Conservation (phyloP, 2,329 filamentous ascomycete genomes). For the Elsinoe necatrix region DNA sequence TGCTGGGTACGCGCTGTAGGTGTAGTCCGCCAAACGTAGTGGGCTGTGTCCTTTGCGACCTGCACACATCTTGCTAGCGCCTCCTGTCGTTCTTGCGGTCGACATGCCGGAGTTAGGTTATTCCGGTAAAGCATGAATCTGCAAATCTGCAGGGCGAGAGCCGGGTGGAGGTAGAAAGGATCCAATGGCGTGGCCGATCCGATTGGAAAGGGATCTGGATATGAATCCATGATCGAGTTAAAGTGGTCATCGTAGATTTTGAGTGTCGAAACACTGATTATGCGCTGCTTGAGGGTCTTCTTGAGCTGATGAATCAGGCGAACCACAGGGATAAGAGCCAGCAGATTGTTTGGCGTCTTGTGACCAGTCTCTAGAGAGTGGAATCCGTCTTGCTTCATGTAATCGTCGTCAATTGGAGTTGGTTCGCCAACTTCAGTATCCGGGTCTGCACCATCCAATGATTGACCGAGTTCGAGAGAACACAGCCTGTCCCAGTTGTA, state of each 20-base stretch:
- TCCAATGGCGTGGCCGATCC: slow-evolving; percentile 60
- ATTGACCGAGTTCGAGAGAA: slow-evolving; percentile 70
- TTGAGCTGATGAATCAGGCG: slow-evolving; percentile 67
- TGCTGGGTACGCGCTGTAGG: slow-evolving; percentile 24
- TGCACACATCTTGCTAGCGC: slow-evolving; percentile 71
- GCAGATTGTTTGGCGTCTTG: slow-evolving; percentile 58
- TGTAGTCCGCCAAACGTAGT: slow-evolving; percentile 56
- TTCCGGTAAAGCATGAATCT: slow-evolving; percentile 82
- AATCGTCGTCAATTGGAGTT: slow-evolving; percentile 70
- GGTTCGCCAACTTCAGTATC: slow-evolving; percentile 83
- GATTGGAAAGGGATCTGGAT: slow-evolving; percentile 66
- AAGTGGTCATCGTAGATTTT: slow-evolving; percentile 78
- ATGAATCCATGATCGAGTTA: slow-evolving; percentile 61
- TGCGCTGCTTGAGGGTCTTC: slow-evolving; percentile 59
- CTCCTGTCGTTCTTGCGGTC: slow-evolving; percentile 54
- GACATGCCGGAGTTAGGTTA: slow-evolving; percentile 68
- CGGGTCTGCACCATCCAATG: slow-evolving; percentile 72
- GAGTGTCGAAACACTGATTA: slow-evolving; percentile 58
- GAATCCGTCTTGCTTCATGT: slow-evolving; percentile 50
- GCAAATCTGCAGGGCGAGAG: slow-evolving; percentile 71
- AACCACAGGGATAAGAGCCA: slow-evolving; percentile 73
- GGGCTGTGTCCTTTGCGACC: slow-evolving; percentile 69
- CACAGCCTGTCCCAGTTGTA: slow-evolving; percentile 81
- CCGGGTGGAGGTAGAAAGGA: slow-evolving; percentile 62
- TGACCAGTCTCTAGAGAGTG: slow-evolving; percentile 31